A percentile compares a stretch with the other conserved stretches of the same genome.
Evolutionary conservation across 1,284 basidiomycete genomes (phyloP).

Genomic region (Sanghuangporus weigelae): DNA sequence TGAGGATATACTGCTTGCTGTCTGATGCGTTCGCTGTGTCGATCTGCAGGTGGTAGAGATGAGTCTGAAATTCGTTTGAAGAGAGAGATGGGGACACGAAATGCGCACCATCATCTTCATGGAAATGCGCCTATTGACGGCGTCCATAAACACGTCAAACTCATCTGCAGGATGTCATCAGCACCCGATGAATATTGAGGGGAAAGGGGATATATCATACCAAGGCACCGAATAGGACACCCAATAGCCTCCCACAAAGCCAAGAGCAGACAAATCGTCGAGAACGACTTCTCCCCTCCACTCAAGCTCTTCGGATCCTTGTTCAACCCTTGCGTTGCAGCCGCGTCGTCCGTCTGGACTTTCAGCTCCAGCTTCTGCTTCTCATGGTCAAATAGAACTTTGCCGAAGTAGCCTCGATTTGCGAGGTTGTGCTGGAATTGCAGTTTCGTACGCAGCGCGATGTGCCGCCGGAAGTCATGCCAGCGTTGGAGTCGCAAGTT

Average conservation of each 20-base stretch:
- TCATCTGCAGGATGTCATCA: conserved; percentile 47
- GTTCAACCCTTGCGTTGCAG: conserved; percentile 53
- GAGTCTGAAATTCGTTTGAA: background rate
- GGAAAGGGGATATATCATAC: too few relatives aligned
- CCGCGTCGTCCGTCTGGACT: conserved; percentile 77
- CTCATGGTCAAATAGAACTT: conserved; percentile 81
- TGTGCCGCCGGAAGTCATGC: conserved; percentile 83
- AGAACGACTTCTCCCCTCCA: conserved; percentile 96
- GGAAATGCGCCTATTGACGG: conserved; percentile 85
- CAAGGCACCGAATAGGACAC: conserved; percentile 91
- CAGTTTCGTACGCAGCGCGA: conserved; percentile 79
- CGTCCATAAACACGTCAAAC: conserved; percentile 96
- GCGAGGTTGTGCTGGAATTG: conserved; percentile 81
- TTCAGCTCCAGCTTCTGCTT: conserved; percentile 62
- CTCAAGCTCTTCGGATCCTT: conserved; percentile 82
- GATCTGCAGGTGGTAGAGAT: conserved; percentile 44
- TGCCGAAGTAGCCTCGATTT: conserved; percentile 82
- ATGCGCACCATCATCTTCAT: conserved; percentile 82
- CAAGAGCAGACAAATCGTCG: conserved; percentile 89
- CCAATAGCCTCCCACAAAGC: conserved; percentile 95
- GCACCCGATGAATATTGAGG: background rate
- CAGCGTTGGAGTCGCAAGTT: conserved; percentile 66
- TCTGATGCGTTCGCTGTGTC: conserved; percentile 81
- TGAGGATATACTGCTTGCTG: conserved; percentile 87
- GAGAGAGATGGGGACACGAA: background rate